phyloP scores from a whole-genome alignment of 2,329 filamentous ascomycete species.

The Blastomyces percursus region DNA sequence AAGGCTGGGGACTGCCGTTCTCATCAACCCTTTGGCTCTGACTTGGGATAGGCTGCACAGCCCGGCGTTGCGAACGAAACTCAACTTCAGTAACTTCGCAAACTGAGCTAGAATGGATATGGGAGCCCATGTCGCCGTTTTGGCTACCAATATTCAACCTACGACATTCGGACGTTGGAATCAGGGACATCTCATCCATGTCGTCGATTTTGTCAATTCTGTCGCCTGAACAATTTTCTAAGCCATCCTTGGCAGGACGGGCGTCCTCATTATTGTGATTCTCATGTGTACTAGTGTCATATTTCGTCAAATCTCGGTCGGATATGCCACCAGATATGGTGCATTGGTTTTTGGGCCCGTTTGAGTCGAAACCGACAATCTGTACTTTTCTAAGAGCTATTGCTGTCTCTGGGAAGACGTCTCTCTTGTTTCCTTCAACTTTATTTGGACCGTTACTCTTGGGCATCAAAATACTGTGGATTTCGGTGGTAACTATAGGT shows the following conservation, averaged over 20 bases:
- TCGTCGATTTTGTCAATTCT: neutral
- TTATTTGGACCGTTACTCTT: too few species aligned
- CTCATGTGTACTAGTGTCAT: neutral
- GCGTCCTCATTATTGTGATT: neutral
- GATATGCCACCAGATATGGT: neutral
- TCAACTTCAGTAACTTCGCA: slow-evolving; percentile 4
- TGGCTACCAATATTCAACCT: neutral
- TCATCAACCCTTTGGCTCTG: slow-evolving; percentile 23
- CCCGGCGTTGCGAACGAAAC: neutral
- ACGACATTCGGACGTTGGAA: neutral
- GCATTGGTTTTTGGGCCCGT: slow-evolving; percentile 7
- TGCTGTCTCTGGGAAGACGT: neutral
- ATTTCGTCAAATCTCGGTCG: neutral
- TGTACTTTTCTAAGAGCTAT: slow-evolving; percentile 5
- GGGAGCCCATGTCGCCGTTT: neutral
- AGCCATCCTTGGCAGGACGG: neutral
- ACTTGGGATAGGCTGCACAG: neutral
- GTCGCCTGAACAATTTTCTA: neutral
- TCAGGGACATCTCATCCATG: neutral
- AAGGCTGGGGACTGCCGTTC: slow-evolving; percentile 28
- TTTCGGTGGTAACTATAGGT: neutral
- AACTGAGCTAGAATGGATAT: slow-evolving; percentile 1
- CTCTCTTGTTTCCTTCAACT: neutral
- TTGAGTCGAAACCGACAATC: slow-evolving; percentile 5
- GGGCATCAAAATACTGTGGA: neutral